Conservation (phyloP, 2,329 filamentous ascomycete species). For the Trichophyton rubrum region DNA sequence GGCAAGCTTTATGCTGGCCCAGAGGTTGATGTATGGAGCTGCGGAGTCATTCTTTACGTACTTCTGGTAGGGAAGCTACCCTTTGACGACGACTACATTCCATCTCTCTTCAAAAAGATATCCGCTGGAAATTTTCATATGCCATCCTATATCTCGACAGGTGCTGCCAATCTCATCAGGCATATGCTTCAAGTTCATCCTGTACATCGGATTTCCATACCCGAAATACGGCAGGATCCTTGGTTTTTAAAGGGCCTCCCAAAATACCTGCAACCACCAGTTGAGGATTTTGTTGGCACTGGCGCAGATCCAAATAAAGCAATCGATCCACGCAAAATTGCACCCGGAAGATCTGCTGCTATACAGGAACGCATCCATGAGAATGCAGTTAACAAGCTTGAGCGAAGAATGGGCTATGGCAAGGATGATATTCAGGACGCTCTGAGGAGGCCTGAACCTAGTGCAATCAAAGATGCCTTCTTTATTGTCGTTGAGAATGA, state of each 20-base stretch:
- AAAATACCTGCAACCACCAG: slow-evolving; percentile 70
- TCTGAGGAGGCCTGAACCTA: slow-evolving; percentile 79
- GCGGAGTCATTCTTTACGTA: slow-evolving; percentile 54
- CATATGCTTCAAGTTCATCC: slow-evolving; percentile 93
- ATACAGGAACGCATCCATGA: slow-evolving; percentile 84
- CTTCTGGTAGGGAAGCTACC: slow-evolving; percentile 59
- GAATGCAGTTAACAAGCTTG: slow-evolving; percentile 86
- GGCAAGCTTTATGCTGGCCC: slow-evolving; percentile 95
- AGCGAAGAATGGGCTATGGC: slow-evolving; percentile 95
- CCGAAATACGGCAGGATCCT: slow-evolving; percentile 81
- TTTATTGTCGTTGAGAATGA: slow-evolving; percentile 97
- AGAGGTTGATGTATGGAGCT: slow-evolving; percentile 81
- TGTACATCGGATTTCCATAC: slow-evolving; percentile 83
- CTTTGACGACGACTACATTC: slow-evolving; percentile 98
- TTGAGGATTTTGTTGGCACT: slow-evolving; percentile 85
- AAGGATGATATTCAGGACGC: slow-evolving; percentile 93
- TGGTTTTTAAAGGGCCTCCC: slow-evolving; percentile 89
- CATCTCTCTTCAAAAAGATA: slow-evolving; percentile 94
- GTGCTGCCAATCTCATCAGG: slow-evolving; percentile 62
- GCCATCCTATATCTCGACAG: slow-evolving; percentile 77
- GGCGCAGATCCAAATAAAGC: slow-evolving; percentile 89
- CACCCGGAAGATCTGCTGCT: slow-evolving; percentile 61
- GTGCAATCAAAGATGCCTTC: slow-evolving; percentile 97
- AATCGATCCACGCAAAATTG: slow-evolving; percentile 70
- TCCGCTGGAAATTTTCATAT: slow-evolving; percentile 87